Evolutionary conservation across 2,329 filamentous ascomycete species (phyloP), one percentile per base, ranked within the genome.

Genomic region (Tothia fuscella): DNA sequence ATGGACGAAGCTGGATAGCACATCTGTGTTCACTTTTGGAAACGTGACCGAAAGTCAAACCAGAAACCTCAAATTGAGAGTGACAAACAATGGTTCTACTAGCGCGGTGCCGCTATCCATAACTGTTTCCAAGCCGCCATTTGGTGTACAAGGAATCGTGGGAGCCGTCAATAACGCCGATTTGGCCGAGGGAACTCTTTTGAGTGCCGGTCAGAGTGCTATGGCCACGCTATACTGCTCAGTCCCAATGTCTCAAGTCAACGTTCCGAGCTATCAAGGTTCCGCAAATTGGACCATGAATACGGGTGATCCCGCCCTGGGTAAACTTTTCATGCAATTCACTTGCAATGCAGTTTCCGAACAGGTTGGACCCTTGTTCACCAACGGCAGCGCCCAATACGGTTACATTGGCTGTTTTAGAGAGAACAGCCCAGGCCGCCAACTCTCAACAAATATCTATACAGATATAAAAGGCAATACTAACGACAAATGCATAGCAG

Each of bases 81-180:
- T 77, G 19, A 72, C 66, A 26, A 78, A 77, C 50, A 66, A 64
- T 36, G 71, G 67, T 6, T 24, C 39, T 19, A 13, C 37, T 1
- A 57, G 52, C 28, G 68, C 69, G 45, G 67, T 69, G 38, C 63
- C 65, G 1, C 61, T 77, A 2, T 71, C 67, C 0, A 56, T 77
- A 12, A 76, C 73, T 0, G 71, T 78, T 2, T 78, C 74, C 0
- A 78, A 78, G 51, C 72, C 73, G 3, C 74, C 74, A 0, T 76
- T 72, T 41, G 72, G 71, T 12, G 61, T 72, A 3, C 49, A 57
- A n/a, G 68, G 71, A 3, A 65, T 76, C 17, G 64, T 78, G 29
- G 62, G 65, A 16, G 68, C 72, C 1, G 63, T 61, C 10, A 78
- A 77, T 51, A 63, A 68, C 14, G 61, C 74, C 6, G 74, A 76